phyloP scores from a whole-genome alignment of 805 yeast species.

The Alloascoidea africana region DNA sequence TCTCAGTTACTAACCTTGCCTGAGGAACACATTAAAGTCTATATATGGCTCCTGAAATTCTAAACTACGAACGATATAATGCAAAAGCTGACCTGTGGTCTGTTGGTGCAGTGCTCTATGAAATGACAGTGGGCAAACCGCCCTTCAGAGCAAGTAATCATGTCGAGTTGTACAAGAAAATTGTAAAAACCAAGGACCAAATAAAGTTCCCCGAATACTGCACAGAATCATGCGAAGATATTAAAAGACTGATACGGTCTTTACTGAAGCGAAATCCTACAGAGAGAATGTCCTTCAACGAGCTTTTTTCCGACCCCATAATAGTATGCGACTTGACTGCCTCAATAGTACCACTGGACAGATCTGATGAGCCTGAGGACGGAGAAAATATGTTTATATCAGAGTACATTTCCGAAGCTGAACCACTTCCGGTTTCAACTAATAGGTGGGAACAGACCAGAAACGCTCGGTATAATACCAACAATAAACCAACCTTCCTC shows the following conservation, averaged over 20 bases:
- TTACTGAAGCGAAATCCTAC: constrained; percentile 74
- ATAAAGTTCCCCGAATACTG: constrained; percentile 59
- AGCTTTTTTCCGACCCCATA: constrained; percentile 66
- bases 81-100: constrained; percentile 98
- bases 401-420: constrained; percentile 63
- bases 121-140: constrained; percentile 93
- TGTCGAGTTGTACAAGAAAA: constrained; percentile 73
- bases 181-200: constrained; percentile 66
- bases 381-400: constrained; percentile 75
- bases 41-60: constrained; percentile 97
- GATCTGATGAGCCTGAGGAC: constrained; percentile 46
- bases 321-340: constrained; percentile 34
- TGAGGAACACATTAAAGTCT: too few relatives aligned
- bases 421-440: too few relatives aligned
- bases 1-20: too few relatives aligned
- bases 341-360: constrained; percentile 22
- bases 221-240: constrained; percentile 45
- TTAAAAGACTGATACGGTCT: constrained; percentile 58
- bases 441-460: too few relatives aligned
- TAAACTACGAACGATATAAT: constrained; percentile 86
- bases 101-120: constrained; percentile 91
- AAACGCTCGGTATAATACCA: neutral
- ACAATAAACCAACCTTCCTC: neutral
- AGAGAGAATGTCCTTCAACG: constrained; percentile 77
- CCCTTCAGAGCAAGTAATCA: constrained; percentile 93